phyloP scores from a whole-genome alignment of 768 basidiomycete genomes.

The Podaxis carcinomalis region DNA sequence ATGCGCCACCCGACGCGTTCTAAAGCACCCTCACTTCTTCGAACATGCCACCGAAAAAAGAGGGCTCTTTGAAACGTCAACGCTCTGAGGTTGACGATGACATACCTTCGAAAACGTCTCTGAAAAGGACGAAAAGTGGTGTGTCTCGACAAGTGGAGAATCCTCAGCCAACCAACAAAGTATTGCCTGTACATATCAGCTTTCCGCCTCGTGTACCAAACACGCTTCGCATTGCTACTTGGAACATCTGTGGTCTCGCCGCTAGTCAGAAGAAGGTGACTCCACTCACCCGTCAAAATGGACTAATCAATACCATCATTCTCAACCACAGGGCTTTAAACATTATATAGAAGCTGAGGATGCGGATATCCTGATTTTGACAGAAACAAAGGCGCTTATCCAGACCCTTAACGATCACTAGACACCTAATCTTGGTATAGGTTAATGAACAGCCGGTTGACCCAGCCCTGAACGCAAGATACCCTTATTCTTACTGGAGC shows the following conservation, averaged over 20 bases:
- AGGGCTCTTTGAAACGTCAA: constrained; percentile 4
- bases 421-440: constrained; percentile 29
- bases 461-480: constrained; percentile 49
- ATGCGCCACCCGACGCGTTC: neutral
- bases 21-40: neutral
- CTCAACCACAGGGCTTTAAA: constrained; percentile 63
- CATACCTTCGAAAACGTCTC: constrained; percentile 14
- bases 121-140: constrained; percentile 19
- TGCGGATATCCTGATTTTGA: constrained; percentile 78
- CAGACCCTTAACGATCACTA: neutral
- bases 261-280: constrained; percentile 74
- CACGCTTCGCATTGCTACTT: constrained; percentile 56
- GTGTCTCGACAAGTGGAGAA: constrained; percentile 21
- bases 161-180: constrained; percentile 70
- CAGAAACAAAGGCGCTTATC: constrained; percentile 72
- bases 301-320: neutral
- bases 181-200: constrained; percentile 55
- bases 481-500: constrained; percentile 73
- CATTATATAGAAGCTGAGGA: constrained; percentile 82
- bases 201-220: constrained; percentile 48
- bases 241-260: constrained; percentile 80
- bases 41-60: constrained; percentile 12
- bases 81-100: constrained; percentile 21
- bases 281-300: neutral
- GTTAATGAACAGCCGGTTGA: constrained; percentile 69